Evolutionary conservation across 2,329 filamentous ascomycete genomes (phyloP).

Genomic region (Cordyceps javanica): DNA sequence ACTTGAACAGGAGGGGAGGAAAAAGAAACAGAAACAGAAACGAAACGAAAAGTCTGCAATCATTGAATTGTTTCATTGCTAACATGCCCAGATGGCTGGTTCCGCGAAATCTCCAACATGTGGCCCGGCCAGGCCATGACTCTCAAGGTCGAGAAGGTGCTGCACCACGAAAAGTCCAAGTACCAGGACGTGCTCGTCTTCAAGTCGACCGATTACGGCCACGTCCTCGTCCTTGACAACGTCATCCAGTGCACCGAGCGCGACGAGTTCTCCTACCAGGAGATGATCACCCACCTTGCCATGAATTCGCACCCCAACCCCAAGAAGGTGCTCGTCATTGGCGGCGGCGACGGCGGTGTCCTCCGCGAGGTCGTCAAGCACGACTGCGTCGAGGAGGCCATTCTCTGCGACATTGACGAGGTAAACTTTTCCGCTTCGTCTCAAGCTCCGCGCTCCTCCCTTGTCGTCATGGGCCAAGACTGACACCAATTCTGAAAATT

Average conservation of each 20-base stretch:
- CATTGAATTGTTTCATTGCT: conserved; percentile 13
- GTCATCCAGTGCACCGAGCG: conserved; percentile 98
- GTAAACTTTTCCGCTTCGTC: conserved; percentile 16
- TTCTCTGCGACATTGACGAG: conserved; percentile 97
- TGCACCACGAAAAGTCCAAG: conserved; percentile 98
- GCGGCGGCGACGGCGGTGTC: conserved; percentile 94
- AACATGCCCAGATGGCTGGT: conserved; percentile 81
- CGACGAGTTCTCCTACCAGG: conserved; percentile 98
- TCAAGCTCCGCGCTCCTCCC: no score
- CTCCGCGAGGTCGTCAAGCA: conserved; percentile 99
- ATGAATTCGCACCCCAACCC: conserved; percentile 98
- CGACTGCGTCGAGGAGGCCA: conserved; percentile 90
- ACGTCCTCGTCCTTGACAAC: conserved; percentile 94
- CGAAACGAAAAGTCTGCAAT: not conserved
- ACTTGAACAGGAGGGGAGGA: no score
- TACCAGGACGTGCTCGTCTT: conserved; percentile 99
- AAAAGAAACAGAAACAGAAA: not conserved
- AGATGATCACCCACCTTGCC: conserved; percentile 99
- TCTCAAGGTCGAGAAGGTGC: conserved; percentile 92
- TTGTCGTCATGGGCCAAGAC: not conserved
- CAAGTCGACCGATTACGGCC: conserved; percentile 95
- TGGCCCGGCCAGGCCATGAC: conserved; percentile 99
- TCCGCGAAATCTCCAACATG: conserved; percentile 98
- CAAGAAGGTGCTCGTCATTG: conserved; percentile 97
- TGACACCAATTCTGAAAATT: not conserved